These are phyloP conservation scores for Mycena amicta DNA, from an alignment of 768 basidiomycete species.

Conservation along the genomic window DNA sequence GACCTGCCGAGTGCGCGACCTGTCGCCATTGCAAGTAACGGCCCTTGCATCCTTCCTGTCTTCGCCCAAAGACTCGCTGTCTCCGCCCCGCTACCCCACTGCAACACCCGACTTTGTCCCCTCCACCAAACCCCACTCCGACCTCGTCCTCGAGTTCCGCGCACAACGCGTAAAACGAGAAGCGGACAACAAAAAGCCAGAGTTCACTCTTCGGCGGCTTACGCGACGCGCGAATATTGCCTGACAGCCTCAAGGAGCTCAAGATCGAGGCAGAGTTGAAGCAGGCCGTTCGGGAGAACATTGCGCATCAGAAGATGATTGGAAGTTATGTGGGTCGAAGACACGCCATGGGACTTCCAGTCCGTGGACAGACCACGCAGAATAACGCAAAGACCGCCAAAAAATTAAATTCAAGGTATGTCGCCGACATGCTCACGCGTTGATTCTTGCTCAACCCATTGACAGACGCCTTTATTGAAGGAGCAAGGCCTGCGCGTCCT, in stretches of 20 bases:
- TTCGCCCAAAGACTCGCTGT: conserved; percentile 75
- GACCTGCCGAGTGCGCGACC: conserved; percentile 74
- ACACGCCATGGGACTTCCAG: conserved; percentile 92
- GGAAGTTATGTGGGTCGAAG: conserved; percentile 92
- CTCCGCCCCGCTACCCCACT: conserved; percentile 67
- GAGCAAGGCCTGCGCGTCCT: too few species aligned
- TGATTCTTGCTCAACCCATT: too few species aligned
- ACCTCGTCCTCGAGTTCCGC: conserved; percentile 44
- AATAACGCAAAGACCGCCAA: conserved; percentile 89
- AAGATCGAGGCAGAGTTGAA: conserved; percentile 88
- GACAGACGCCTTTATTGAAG: too few species aligned
- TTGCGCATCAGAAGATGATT: conserved; percentile 90
- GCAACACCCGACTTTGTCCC: conserved; percentile 54
- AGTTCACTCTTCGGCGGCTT: conserved; percentile 11
- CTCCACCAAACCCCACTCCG: conserved; percentile 45
- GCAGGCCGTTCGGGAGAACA: conserved; percentile 84
- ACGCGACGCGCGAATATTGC: conserved; percentile 23
- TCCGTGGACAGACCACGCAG: conserved; percentile 92
- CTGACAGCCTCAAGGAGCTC: conserved; percentile 71
- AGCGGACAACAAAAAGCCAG: conserved; percentile 33
- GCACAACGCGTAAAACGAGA: conserved; percentile 32
- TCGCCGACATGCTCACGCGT: too few species aligned
- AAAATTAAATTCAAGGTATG: conserved; percentile 85
- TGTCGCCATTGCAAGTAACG: conserved; percentile 87
- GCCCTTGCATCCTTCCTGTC: conserved; percentile 93